Evolutionary conservation across 441 rosid species (phyloP).

Genomic region (Populus hybrid): DNA sequence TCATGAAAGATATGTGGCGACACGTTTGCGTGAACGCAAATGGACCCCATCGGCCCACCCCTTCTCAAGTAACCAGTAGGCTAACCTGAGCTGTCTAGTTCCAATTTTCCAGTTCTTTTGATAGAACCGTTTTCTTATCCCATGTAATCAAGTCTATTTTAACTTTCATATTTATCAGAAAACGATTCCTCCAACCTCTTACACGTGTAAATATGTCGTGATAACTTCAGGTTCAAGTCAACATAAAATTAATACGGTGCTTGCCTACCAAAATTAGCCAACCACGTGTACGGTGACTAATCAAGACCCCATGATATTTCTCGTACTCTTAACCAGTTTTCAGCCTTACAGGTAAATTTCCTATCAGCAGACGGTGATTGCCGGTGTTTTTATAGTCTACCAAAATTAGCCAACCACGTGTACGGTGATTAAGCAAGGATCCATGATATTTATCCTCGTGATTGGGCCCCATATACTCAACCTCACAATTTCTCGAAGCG

Average conservation of each 20-base stretch:
- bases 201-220: conserved; percentile 17
- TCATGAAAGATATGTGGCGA: conserved; percentile 45
- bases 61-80: neutral
- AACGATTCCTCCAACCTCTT: neutral
- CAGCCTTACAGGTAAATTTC: neutral
- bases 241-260: neutral
- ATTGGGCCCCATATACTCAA: neutral
- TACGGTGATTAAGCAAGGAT: neutral
- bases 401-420: neutral
- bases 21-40: conserved; percentile 57
- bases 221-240: neutral
- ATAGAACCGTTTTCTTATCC: neutral
- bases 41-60: neutral
- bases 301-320: too few species aligned
- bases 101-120: neutral
- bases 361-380: too few species aligned
- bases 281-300: too few species aligned
- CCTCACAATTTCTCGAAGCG: neutral
- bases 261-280: too few species aligned
- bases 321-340: neutral
- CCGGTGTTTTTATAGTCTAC: too few species aligned
- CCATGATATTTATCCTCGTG: neutral
- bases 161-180: neutral
- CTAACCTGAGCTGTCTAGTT: neutral
- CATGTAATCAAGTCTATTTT: neutral